phyloP scores from a whole-genome alignment of 1,284 basidiomycete species.

The Ceraceosorus guamensis region DNA sequence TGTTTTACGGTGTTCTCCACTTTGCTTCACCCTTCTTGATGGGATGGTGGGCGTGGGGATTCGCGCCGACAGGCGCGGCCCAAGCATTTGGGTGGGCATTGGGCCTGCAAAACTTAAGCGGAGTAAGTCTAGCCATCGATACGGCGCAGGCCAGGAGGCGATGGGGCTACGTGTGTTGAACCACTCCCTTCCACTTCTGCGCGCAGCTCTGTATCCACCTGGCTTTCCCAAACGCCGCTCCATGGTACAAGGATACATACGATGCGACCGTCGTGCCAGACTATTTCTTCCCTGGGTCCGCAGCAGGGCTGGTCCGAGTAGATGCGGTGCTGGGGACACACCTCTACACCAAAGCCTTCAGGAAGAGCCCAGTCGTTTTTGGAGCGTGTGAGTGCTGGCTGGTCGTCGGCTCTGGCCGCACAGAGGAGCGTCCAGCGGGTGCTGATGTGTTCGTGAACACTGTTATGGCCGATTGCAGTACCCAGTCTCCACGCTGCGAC shows the following conservation, averaged over 20 bases:
- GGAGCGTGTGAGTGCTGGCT: not conserved
- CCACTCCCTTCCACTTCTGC: no score
- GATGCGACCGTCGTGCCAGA: slow-evolving; percentile 18
- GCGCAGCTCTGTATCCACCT: slow-evolving; percentile 21
- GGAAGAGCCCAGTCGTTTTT: slow-evolving; percentile 14
- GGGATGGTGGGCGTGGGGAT: slow-evolving; percentile 35
- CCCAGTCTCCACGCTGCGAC: slow-evolving; percentile 35
- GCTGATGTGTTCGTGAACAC: not conserved
- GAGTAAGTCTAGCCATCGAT: not conserved
- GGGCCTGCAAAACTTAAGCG: slow-evolving; percentile 27
- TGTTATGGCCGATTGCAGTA: slow-evolving; percentile 25
- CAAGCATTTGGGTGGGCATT: slow-evolving; percentile 23
- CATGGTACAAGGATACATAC: slow-evolving; percentile 29
- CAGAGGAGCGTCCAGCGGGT: not conserved
- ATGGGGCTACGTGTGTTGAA: no score
- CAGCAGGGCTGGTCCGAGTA: slow-evolving; percentile 27
- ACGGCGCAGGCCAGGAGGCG: no score
- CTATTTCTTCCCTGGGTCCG: slow-evolving; percentile 27
- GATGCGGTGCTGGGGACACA: slow-evolving; percentile 25
- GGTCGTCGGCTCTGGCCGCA: no score
- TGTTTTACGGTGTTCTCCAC: slow-evolving; percentile 14
- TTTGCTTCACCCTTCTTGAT: slow-evolving; percentile 27
- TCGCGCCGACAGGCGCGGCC: slow-evolving; percentile 27
- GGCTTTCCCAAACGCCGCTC: slow-evolving; percentile 26
- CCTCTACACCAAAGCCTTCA: slow-evolving; percentile 24